A percentile compares a stretch with the other conserved stretches of the same genome.
Evolutionary conservation across 257 asterid species (phyloP).

Genomic region (Scutellaria minor): DNA sequence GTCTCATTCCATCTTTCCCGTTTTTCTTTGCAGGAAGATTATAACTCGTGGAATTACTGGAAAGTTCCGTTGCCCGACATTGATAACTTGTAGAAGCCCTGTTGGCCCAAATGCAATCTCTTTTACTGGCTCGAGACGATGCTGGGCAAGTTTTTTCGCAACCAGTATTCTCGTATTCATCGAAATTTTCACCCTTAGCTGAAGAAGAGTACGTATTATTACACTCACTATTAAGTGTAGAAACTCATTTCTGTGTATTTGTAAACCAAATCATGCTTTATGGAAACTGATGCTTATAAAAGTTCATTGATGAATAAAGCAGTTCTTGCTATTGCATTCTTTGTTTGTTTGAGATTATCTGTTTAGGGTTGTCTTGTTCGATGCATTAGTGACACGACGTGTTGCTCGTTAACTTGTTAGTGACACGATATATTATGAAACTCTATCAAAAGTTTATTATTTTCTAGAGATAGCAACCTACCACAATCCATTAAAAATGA

Average conservation of each 20-base stretch:
- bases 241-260: slow-evolving; percentile 37
- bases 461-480: too few relatives aligned
- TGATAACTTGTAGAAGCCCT: slow-evolving; percentile 51
- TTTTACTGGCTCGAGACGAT: slow-evolving; percentile 41
- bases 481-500: too few relatives aligned
- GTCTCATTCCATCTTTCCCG: not conserved
- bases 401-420: too few relatives aligned
- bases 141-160: slow-evolving; percentile 42
- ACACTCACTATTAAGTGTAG: slow-evolving; percentile 27
- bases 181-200: slow-evolving; percentile 1
- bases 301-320: slow-evolving; percentile 31
- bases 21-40: slow-evolving; percentile 68
- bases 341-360: not conserved
- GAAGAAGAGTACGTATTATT: slow-evolving; percentile 27
- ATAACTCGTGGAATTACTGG: slow-evolving; percentile 95
- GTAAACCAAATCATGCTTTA: slow-evolving; percentile 40
- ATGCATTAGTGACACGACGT: too few relatives aligned
- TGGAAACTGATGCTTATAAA: slow-evolving; percentile 25
- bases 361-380: not conserved
- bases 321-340: slow-evolving; percentile 16
- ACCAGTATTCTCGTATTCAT: slow-evolving; percentile 43
- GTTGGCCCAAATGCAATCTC: not conserved
- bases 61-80: slow-evolving; percentile 73
- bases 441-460: too few relatives aligned
- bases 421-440: too few relatives aligned